Conservation (phyloP, 139 green algal genomes). For the Yamagishiella unicocca region DNA sequence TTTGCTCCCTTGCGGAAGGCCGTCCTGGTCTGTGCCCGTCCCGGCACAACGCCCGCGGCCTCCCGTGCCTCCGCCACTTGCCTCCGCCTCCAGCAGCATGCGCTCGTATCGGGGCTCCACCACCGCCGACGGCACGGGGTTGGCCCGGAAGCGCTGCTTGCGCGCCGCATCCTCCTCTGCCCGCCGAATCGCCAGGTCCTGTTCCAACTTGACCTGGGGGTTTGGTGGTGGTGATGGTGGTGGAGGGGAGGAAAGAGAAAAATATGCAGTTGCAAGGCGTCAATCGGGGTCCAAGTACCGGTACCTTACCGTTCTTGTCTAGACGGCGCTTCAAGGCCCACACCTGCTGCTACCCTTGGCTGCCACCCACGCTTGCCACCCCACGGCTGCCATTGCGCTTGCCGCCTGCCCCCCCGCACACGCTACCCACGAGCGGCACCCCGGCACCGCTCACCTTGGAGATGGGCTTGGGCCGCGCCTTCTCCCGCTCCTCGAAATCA, state of each 20-base stretch:
- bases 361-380: too few relatives aligned
- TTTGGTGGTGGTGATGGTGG: neutral
- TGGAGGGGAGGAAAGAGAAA: neutral
- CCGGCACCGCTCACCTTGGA: conserved; percentile 33
- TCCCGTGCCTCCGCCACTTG: conserved; percentile 31
- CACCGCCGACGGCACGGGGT: conserved; percentile 54
- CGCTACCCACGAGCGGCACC: neutral
- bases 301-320: too few relatives aligned
- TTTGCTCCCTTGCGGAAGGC: neutral
- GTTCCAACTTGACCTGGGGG: conserved; percentile 73
- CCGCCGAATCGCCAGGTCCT: conserved; percentile 66
- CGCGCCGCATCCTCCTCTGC: conserved; percentile 60
- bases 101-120: conserved; percentile 59
- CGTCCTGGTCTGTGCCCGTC: too few relatives aligned
- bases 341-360: neutral
- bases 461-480: conserved; percentile 59
- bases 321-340: too few relatives aligned
- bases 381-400: too few relatives aligned
- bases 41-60: too few relatives aligned
- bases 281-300: too few relatives aligned
- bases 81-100: conserved; percentile 59
- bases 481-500: conserved; percentile 61
- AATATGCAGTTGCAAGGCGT: too few relatives aligned
- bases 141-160: conserved; percentile 60
- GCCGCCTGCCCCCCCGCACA: too few relatives aligned